Base-by-base conservation (phyloP, 495 filamentous ascomycete species). In the Penicillium fimorum region DNA sequence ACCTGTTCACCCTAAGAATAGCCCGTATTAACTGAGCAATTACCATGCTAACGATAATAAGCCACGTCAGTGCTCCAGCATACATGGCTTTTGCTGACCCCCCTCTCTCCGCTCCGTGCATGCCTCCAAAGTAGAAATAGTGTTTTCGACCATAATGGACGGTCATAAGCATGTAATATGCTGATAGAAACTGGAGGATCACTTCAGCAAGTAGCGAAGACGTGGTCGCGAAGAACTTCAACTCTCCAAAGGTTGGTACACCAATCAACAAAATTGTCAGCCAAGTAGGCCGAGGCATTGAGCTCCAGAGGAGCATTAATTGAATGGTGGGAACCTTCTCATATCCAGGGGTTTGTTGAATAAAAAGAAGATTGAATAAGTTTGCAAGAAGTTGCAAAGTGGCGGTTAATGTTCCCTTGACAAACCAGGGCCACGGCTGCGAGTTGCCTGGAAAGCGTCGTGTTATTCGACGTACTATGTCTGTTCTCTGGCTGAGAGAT, bases 291-390 rank as follows among this genome's bases (percentile, higher is more conserved):
- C 58, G 58, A 53, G 58, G 58, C 49, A 57, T 61, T 24, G 53
- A 57, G 49, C 48, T 53, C 58, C 58, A 61, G 48, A 61, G 53
- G 24, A 61, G 53, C 32, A 57, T 49, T 50, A 61, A 44, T 53
- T 61, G 58, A 24, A 53, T 18, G 25, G 50, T 37, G 10, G 53
- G 58, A 18, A 53, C 33, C 15, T 53, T 32, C 29, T 57, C 44
- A 50, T 61, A 61, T 5, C 53, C 58, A 44, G 49, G 7, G n/a
- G 58, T 57, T 11, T 25, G 42, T 20, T 53, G 53, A 43, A 61
- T 42, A 12, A 53, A 8, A 27, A 56, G 49, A 40, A 9, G 6
- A 37, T 57, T 61, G 42, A 57, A 17, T 18, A 47, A 47, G 27
- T 53, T 56, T 53, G 58, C 53, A 30, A 57, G 20, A 22, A 57